Conservation (phyloP, 306 rosid species). For the Acacia confusa region DNA sequence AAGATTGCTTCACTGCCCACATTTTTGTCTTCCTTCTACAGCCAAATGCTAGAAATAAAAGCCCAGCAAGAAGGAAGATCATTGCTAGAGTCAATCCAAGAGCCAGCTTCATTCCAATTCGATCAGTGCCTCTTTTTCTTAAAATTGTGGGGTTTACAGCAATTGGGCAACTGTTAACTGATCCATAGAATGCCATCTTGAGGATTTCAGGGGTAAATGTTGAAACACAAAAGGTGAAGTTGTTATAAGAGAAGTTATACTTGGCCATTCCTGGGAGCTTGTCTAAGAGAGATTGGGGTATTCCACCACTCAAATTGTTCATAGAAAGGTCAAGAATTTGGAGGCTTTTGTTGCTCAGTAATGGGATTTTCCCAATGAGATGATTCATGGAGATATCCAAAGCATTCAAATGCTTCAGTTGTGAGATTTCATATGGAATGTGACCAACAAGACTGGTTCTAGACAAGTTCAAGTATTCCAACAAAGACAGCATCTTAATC, state of each 20-base stretch:
- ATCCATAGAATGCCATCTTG: slow-evolving; percentile 61
- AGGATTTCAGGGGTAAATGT: slow-evolving; percentile 51
- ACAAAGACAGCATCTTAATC: slow-evolving; percentile 46
- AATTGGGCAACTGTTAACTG: slow-evolving; percentile 76
- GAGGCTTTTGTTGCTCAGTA: slow-evolving; percentile 42
- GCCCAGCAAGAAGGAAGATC: slow-evolving; percentile 71
- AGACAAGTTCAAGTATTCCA: slow-evolving; percentile 85
- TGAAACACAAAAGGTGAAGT: slow-evolving; percentile 77
- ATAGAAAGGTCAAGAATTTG: slow-evolving; percentile 71
- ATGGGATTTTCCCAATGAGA: slow-evolving; percentile 69
- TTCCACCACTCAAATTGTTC: slow-evolving; percentile 80
- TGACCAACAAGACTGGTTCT: slow-evolving; percentile 64
- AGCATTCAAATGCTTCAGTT: slow-evolving; percentile 49
- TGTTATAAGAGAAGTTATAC: slow-evolving; percentile 90
- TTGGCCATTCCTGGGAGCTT: slow-evolving; percentile 74
- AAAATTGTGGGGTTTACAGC: slow-evolving; percentile 76
- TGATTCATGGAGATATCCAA: slow-evolving; percentile 84
- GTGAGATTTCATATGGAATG: slow-evolving; percentile 65
- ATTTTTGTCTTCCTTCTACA: slow-evolving; percentile 68
- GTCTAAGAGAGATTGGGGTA: slow-evolving; percentile 57
- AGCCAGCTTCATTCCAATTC: slow-evolving; percentile 72
- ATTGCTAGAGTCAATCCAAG: slow-evolving; percentile 67
- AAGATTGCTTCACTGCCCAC: slow-evolving; percentile 81
- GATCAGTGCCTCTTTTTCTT: slow-evolving; percentile 40
- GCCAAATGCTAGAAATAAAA: slow-evolving; percentile 78